Base-by-base conservation (phyloP, 139 green algal genomes). In the Nannochloris sp. region DNA sequence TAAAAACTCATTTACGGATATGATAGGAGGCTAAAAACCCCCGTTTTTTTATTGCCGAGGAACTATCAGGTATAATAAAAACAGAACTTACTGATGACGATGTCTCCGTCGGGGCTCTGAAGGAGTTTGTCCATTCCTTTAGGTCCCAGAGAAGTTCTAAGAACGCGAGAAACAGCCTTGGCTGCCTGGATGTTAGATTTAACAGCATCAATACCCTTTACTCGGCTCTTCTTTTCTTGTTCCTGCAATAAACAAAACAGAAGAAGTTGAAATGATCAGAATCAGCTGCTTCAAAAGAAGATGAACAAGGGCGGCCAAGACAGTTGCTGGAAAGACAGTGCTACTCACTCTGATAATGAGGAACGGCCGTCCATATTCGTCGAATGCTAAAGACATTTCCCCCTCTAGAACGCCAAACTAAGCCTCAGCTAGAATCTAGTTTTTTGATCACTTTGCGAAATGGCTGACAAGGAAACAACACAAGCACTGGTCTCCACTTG, bases 71-170 rank as follows among this genome's bases (percentile, higher is more conserved):
- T n/a, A n/a, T n/a, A n/a, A n/a, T n/a, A n/a, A n/a, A n/a, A n/a
- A 5, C 8, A 48, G 12, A 12, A 82, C 88, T 83, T 61, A 97
- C 92, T 99, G 62, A 99, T 97, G 12, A 89, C 96, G 1, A 99
- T 87, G 63, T 99, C 95, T 6, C 95, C 95, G 64, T 99, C 95
- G 2, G 81, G 75, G 48, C 84, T 90, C 65, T 99, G 94, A 45
- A 99, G 80, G 86, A 99, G 96, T 72, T 99, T 99, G 85, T 99
- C 95, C 95, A 99, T 99, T 60, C 95, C 95, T 69, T 97, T 95
- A 19, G 91, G 90, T 1, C 89, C 90, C 23, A 96, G 72, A 3
- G 81, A 91, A 0, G 87, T 94, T 1, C 81, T 75, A 64, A 95
- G 72, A 29, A 91, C 90, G 10, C 89, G 81, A 2, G 95, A 85